Evolutionary conservation across 2,329 filamentous ascomycete species (phyloP).

Genomic region (Whalleya microplaca): DNA sequence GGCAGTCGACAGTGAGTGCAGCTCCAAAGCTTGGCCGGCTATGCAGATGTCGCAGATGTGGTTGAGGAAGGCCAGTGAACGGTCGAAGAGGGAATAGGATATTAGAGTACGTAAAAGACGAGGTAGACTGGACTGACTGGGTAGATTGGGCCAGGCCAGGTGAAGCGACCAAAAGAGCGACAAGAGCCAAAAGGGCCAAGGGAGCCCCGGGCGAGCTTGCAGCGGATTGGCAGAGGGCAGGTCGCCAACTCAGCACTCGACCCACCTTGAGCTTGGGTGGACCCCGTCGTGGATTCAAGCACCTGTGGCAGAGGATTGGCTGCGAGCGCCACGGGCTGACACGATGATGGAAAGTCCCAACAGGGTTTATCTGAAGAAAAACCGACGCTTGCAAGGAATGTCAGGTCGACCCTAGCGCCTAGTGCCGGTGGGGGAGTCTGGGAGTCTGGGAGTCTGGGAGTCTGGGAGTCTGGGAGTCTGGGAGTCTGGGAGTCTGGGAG

Average conservation of each 20-base stretch:
- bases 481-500: too few species aligned
- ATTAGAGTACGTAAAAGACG: conserved; percentile 10
- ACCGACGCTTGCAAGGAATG: conserved; percentile 23
- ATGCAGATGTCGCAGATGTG: conserved; percentile 16
- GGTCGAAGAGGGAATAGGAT: neutral
- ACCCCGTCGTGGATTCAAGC: conserved; percentile 24
- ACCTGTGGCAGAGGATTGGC: conserved; percentile 34
- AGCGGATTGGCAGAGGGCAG: conserved; percentile 22
- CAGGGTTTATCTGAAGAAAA: conserved; percentile 18
- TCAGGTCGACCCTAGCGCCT: conserved; percentile 8
- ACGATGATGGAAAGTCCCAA: conserved; percentile 29
- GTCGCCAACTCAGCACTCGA: conserved; percentile 38
- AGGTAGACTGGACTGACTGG: conserved; percentile 8
- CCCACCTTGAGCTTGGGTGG: conserved; percentile 22
- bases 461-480: too few species aligned
- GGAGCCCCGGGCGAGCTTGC: conserved; percentile 5
- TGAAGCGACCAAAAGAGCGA: conserved; percentile 27
- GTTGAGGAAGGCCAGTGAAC: conserved; percentile 10
- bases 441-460: too few species aligned
- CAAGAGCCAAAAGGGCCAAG: conserved; percentile 25
- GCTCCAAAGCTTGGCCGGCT: conserved; percentile 12
- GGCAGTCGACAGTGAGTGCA: conserved; percentile 21
- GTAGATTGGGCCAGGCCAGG: conserved; percentile 21
- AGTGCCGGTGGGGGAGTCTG: conserved; percentile 22
- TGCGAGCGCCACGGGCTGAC: conserved; percentile 36